Evolutionary conservation across 129 eudicot species (phyloP).

Genomic region (Arctium lappa): DNA sequence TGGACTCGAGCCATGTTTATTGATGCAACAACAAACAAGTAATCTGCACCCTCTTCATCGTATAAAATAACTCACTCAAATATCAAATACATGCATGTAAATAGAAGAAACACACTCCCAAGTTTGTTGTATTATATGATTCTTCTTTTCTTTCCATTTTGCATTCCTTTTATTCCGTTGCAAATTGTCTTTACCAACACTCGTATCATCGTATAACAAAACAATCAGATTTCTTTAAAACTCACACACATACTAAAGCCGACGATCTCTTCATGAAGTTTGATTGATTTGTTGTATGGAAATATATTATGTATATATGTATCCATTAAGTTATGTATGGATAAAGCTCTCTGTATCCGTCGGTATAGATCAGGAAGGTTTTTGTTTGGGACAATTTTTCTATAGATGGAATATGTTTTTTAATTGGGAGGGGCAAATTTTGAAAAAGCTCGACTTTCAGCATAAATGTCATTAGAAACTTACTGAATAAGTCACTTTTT

Average conservation of each 20-base stretch:
- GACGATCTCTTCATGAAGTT: background rate
- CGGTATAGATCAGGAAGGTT: no score
- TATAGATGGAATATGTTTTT: no score
- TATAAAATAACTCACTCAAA: background rate
- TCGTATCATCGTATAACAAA: background rate
- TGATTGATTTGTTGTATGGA: background rate
- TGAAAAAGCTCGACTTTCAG: no score
- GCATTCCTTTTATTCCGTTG: background rate
- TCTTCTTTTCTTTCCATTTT: background rate
- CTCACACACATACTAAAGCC: background rate
- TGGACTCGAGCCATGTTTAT: conserved; percentile 99
- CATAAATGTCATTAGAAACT: no score
- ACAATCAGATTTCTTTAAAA: background rate
- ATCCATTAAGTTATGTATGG: no score
- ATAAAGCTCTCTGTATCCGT: no score
- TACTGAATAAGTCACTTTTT: no score
- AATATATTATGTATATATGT: no score
- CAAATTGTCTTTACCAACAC: background rate
- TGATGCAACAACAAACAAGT: conserved; percentile 55
- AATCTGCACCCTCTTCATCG: background rate
- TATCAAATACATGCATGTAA: conserved; percentile 9
- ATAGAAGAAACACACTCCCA: background rate
- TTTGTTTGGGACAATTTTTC: no score
- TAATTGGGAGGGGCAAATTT: no score
- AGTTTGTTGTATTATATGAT: conserved; percentile 12